Evolutionary conservation across 495 filamentous ascomycete genomes (phyloP), one percentile per base, ranked within the genome.

Genomic region (Aspergillus asperescens): DNA sequence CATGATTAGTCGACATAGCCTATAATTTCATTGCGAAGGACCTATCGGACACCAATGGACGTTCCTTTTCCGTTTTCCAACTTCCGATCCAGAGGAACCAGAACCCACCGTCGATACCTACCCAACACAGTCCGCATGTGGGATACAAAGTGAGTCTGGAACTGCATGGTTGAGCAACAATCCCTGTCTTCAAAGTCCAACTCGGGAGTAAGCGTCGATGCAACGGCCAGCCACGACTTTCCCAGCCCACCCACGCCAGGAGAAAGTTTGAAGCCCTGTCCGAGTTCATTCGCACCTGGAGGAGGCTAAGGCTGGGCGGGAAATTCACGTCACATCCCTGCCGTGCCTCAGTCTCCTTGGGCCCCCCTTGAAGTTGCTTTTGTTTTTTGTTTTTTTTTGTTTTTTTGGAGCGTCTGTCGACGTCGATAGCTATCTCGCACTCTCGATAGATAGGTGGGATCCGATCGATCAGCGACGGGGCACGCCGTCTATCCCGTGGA

Each of bases 21-120:
- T n/a, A n/a, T 35, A 8, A 4, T 5, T 32, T 7, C 10, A 28
- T 32, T 32, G 7, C 29, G 29, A 32, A 2, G n/a, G n/a, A n/a
- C n/a, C n/a, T n/a, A n/a, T n/a, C n/a, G n/a, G n/a, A n/a, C n/a
- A n/a, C 32, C 32, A 35, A 16, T 15, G 32, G 16, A 35, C 32
- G 32, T 35, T 12, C 32, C 16, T 35, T 35, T 35, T 35, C 32
- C 32, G 5, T 25, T 38, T 49, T 49, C 46, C 34, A 20, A 45
- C 38, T 16, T 28, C 38, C 42, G 31, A 47, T 32, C 40, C 43
- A 39, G 19, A 25, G 20, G 23, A 34, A 29, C 27, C 38, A 41
- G 27, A 48, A 43, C 13, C 51, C 52, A 52, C 55, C 44, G 55
- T 32, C 44, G 48, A 55, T 61, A 52, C 54, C 47, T 61, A 25